Conservation (phyloP, 805 yeast genomes). For the Torulaspora delbrueckii region DNA sequence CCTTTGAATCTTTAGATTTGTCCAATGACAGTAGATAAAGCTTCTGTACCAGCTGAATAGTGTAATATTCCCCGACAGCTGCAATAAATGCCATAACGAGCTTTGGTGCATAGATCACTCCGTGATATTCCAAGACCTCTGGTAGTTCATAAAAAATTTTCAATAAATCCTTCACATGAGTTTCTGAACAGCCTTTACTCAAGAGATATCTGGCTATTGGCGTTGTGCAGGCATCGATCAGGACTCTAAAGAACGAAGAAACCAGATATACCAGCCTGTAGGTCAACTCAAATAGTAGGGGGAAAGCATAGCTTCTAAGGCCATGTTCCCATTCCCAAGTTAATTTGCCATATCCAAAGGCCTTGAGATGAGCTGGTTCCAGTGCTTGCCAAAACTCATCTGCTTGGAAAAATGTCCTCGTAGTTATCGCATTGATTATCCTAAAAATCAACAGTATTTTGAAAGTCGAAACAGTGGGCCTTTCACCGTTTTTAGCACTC, state of each 20-base stretch:
- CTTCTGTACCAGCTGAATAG: slow-evolving; percentile 45
- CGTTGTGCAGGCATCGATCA: slow-evolving; percentile 3
- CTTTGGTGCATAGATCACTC: slow-evolving; percentile 55
- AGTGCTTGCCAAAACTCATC: slow-evolving; percentile 92
- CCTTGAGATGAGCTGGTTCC: slow-evolving; percentile 80
- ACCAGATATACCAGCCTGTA: slow-evolving; percentile 18
- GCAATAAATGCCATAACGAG: slow-evolving; percentile 64
- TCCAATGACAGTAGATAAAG: slow-evolving; percentile 21
- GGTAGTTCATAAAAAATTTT: slow-evolving; percentile 22
- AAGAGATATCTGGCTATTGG: not conserved
- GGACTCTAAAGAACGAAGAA: not conserved
- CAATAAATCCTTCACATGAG: not conserved
- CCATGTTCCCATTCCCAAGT: slow-evolving; percentile 94
- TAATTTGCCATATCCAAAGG: slow-evolving; percentile 72
- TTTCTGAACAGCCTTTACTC: slow-evolving; percentile 1
- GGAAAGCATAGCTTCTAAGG: slow-evolving; percentile 75
- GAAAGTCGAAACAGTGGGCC: slow-evolving; percentile 13
- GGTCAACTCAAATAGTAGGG: slow-evolving; percentile 52
- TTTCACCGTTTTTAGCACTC: not conserved
- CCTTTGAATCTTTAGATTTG: slow-evolving; percentile 9
- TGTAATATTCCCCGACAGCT: slow-evolving; percentile 61
- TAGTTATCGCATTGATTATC: slow-evolving; percentile 56
- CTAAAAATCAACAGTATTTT: slow-evolving; percentile 42
- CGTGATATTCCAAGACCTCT: slow-evolving; percentile 37
- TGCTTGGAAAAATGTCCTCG: slow-evolving; percentile 83